Base-by-base conservation (phyloP, 768 basidiomycete species). In the Porphyrellus cyaneotinctus region DNA sequence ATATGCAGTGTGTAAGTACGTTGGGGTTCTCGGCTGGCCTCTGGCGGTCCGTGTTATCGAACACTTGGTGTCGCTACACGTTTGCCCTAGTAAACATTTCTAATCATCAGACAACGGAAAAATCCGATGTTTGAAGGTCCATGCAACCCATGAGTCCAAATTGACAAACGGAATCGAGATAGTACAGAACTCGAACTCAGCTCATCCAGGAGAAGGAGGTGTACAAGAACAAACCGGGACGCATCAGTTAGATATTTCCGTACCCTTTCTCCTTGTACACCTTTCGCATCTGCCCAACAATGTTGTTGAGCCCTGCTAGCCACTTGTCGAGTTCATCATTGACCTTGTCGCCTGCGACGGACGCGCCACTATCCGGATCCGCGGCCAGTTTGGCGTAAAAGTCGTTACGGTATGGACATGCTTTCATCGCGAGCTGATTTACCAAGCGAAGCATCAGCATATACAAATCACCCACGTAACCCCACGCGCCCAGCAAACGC, bases 341-440 rank as follows among this genome's bases (percentile, higher is more conserved):
- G 30, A 90, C 75, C 50, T 78, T 77, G 50, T 82, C 80, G 10
- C 71, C 39, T 5, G 82, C 30, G n/a, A 55, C 60, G 6, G 63
- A 49, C 13, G 49, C 75, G 1, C 75, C 80, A 1, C 84, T 82
- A 48, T 86, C 76, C 23, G 80, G 77, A 55, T 85, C 84, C 5
- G 76, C 72, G 1, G 81, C 74, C n/a, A 90, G 75, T 20, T 79
- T 76, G 5, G 69, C 64, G 56, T 83, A 87, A 64, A 90, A 90
- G 38, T 82, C 80, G 23, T 68, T 66, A 1, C 87, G 82, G 15
- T 75, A 71, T 0, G 87, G 28, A 80, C 84, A 31, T 77, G 83
- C 82, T 48, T 75, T 84, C 43, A 84, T 78, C 4, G 83, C 83
- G 2, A 84, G 61, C 82, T 58, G n/a, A 4, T 13, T 41, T 41